These are phyloP conservation scores for Pythium vanterpoolii DNA, from an alignment of 352 stramenopile genomes.

Conservation along the genomic window DNA sequence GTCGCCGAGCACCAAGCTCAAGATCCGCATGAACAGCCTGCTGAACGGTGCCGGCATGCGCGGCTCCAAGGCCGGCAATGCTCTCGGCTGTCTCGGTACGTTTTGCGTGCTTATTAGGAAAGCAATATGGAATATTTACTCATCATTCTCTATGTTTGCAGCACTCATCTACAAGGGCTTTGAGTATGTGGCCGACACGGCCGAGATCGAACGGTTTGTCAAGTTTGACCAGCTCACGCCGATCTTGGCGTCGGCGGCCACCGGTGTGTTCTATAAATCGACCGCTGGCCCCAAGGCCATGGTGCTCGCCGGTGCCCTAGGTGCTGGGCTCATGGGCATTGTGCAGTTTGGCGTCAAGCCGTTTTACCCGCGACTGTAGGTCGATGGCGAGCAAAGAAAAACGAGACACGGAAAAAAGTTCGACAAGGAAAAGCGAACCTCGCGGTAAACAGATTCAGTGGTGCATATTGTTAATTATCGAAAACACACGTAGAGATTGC, in stretches of 20 bases:
- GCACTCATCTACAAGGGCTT: constrained; percentile 88
- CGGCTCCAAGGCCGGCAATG: constrained; percentile 83
- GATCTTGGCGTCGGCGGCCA: constrained; percentile 78
- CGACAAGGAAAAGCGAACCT: background rate
- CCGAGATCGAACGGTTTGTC: constrained; percentile 77
- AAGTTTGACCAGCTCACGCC: constrained; percentile 83
- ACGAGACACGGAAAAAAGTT: background rate
- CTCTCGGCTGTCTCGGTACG: constrained; percentile 73
- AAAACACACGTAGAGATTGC: constrained; percentile 10
- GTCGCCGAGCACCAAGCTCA: constrained; percentile 84
- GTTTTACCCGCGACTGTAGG: constrained; percentile 74
- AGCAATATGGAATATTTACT: background rate
- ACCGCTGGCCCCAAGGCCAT: constrained; percentile 81
- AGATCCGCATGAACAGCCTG: constrained; percentile 87
- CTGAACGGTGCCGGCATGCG: constrained; percentile 81
- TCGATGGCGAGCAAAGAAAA: background rate
- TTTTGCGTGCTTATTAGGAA: background rate
- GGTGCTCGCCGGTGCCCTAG: constrained; percentile 75
- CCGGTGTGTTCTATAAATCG: constrained; percentile 85
- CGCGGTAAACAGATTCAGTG: constrained; percentile 1
- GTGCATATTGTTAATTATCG: constrained; percentile 22
- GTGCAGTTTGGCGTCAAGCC: constrained; percentile 86
- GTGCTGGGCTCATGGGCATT: constrained; percentile 76
- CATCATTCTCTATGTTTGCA: constrained; percentile 17
- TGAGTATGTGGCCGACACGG: constrained; percentile 75